Evolutionary conservation across 805 yeast species (phyloP), one percentile per base, ranked within the genome.

Genomic region (Candida yuanshanica): DNA sequence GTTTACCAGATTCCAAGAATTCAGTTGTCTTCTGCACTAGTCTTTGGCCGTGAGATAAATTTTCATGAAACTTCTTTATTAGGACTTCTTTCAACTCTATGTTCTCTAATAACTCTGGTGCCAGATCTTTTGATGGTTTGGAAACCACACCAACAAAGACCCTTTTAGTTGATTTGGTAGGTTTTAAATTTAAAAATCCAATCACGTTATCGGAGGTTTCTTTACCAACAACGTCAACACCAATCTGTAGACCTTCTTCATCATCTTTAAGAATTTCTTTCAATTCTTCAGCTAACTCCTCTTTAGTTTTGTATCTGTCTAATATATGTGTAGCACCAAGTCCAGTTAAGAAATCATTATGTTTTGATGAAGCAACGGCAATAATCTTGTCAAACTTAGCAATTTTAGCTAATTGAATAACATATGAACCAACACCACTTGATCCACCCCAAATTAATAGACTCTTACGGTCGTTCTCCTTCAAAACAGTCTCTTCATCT

Each of bases 381-480:
- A 70, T 55, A 20, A 70, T 69, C 18, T 58, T 62, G 16, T 54
- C 41, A 31, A 69, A 60, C 2, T 66, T 68, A 14, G 66, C 61
- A 23, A 64, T 48, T 39, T 56, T 68, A 1, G 74, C 72, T 27
- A 70, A 44, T 48, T 71, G 76, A 12, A 66, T 59, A 11, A 65
- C 52, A 45, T 67, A 70, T 6, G 69, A 52, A 0, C 75, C 76
- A 33, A 71, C 74, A 26, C 69, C 70, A 18, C 74, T 67, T 5
- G 72, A 63, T 4, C 72, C 76, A 27, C 76, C 76, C 75, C 75
- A 71, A n/a, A 71, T 58, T 6, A 68, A 41, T 11, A 67, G 39
- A 25, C 59, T 50, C 13, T 47, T 45, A 36, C 44, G 29, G n/a
- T 39, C 48, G 23, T 37, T 37, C 5, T 38, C 34, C 37, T 38